Base-by-base conservation (phyloP, 1,284 basidiomycete genomes). In the Cryptococcus sp. region DNA sequence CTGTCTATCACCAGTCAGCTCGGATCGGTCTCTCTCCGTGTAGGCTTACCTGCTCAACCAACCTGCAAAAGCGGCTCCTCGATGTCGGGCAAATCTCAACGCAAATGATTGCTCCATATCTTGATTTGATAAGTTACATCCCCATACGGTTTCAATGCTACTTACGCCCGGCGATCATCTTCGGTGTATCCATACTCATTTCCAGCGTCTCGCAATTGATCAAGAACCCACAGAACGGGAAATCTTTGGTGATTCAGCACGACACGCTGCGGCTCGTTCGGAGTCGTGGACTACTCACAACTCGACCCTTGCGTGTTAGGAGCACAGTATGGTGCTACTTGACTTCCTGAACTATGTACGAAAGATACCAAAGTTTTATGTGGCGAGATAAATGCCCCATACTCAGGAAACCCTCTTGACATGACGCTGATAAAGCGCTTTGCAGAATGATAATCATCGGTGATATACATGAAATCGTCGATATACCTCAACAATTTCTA, bases 401-500 rank as follows among this genome's bases (percentile, higher is more conserved):
- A 98, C 66, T 92, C 88, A 0, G 88, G 88, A 63, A 93, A 89
- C 1, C 92, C 94, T 68, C 81, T 66, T n/a, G 83, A 79, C 90
- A 99, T 96, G 60, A 82, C 82, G 5, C 81, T 73, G 45, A 97
- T 77, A 73, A 98, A 98, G 0, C 76, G 78, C 37, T 71, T 78
- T 0, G 95, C 96, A 58, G 83, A 82, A 2, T 62, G 52, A 1
- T 79, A 78, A 58, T 82, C 82, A 1, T 89, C 87, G 3, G 92
- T 91, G 53, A 99, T 80, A 63, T 89, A 87, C 31, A 98, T 78
- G 68, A 97, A 98, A 72, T 99, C 96, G 67, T 99, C 96, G 31
- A 95, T 87, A 59, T 94, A 83, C 50, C 96, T 82, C 50, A 97
- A 77, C 2, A 97, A 78, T 3, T 87, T 70, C 90, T 95, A 61